Evolutionary conservation across 1,284 basidiomycete species (phyloP), one percentile per base, ranked within the genome.

Genomic region (Omphalotus olearius): DNA sequence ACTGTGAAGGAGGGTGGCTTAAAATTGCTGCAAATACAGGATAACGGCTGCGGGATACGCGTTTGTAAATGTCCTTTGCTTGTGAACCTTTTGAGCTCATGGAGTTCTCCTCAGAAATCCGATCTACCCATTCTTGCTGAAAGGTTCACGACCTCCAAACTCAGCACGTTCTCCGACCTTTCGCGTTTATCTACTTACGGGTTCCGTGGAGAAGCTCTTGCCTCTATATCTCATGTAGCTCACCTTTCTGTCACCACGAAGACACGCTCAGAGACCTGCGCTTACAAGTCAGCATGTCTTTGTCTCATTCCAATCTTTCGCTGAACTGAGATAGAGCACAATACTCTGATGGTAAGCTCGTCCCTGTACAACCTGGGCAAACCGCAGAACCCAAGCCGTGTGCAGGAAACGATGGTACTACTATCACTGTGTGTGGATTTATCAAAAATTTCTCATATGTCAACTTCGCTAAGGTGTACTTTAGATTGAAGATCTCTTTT

Each of bases 401-500:
- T 57, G 96, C 96, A 13, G 95, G 94, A 2, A 97, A 95, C 59
- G 89, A 98, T 54, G 97, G 97, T 0, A 99, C 97, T 0, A 85
- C 84, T 1, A 89, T 99, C 54, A 88, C 79, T 0, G 93, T 93
- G 60, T 13, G 30, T 48, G 82, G 10, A 36, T 45, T 50, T 44
- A 23, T 42, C 28, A 7, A 23, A 14, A 6, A 37, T 4, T 14
- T 10, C 39, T n/a, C 11, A 16, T 2, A 45, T 18, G 25, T 53
- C 53, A 33, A 59, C 44, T 13, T 48, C 25, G 51, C 30, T 50
- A 6, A 41, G 44, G 36, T 6, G 18, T 20, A 39, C 28, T 38
- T n/a, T 56, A 95, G 90, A 93, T 93, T 5, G 93, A 98, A 66
- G 91, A 98, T 63, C 73, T 99, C 30, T 99, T 99, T 67, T 97